Conservation (phyloP, 2,329 filamentous ascomycete genomes). For the Fusarium annulatum region DNA sequence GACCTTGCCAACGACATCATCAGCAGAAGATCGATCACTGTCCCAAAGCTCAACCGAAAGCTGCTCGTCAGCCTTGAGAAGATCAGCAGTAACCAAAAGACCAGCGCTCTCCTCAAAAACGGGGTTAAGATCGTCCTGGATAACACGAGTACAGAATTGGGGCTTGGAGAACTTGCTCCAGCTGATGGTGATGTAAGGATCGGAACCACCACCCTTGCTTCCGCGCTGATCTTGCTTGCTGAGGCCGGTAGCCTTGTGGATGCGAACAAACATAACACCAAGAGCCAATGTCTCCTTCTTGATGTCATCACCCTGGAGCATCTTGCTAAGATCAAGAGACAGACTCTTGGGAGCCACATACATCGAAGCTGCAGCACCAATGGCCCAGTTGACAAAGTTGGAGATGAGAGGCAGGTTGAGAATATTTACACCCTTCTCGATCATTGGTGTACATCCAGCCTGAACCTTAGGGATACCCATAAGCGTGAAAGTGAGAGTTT, state of each 20-base stretch:
- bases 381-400: constrained; percentile 97
- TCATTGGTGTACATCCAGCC: constrained; percentile 90
- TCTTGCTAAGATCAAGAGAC: constrained; percentile 89
- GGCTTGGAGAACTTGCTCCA: constrained; percentile 98
- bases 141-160: constrained; percentile 96
- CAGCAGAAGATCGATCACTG: constrained; percentile 89
- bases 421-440: constrained; percentile 91
- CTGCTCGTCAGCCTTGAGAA: constrained; percentile 94
- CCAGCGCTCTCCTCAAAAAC: constrained; percentile 91
- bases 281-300: constrained; percentile 89
- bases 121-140: constrained; percentile 93
- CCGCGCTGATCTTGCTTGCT: constrained; percentile 92
- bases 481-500: constrained; percentile 90
- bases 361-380: constrained; percentile 85
- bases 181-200: constrained; percentile 93
- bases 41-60: constrained; percentile 96
- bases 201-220: constrained; percentile 86
- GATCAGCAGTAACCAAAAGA: constrained; percentile 85
- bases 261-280: constrained; percentile 91
- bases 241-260: constrained; percentile 86
- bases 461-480: constrained; percentile 93
- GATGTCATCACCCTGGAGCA: constrained; percentile 91
- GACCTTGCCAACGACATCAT: constrained; percentile 95
- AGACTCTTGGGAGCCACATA: constrained; percentile 96
- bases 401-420: constrained; percentile 92